Evolutionary conservation across 1,284 basidiomycete species (phyloP).

Genomic region (Termitomyces sp.): DNA sequence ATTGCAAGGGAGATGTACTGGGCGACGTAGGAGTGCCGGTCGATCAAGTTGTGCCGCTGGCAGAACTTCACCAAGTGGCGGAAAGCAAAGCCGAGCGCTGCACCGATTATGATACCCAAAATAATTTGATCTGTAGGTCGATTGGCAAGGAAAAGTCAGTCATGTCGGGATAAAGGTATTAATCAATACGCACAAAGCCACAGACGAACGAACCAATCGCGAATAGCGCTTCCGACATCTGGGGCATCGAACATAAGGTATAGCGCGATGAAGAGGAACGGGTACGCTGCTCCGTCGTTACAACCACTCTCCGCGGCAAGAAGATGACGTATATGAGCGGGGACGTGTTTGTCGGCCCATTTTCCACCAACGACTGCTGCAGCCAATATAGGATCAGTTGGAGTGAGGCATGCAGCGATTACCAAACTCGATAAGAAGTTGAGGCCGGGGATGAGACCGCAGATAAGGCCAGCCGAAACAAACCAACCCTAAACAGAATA

Average conservation of each 20-base stretch:
- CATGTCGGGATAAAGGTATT: constrained; percentile 3
- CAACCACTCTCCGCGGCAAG: constrained; percentile 90
- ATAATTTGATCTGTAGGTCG: constrained; percentile 67
- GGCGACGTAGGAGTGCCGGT: constrained; percentile 86
- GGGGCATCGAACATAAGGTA: constrained; percentile 75
- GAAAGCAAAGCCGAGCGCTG: constrained; percentile 76
- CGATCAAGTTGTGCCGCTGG: constrained; percentile 84
- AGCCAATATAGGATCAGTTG: constrained; percentile 92
- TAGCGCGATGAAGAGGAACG: constrained; percentile 91
- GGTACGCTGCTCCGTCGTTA: constrained; percentile 95
- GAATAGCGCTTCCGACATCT: constrained; percentile 63
- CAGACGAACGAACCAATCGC: constrained; percentile 79
- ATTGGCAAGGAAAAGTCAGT: neutral
- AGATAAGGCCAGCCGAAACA: constrained; percentile 85
- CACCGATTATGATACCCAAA: constrained; percentile 78
- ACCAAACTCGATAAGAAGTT: constrained; percentile 85
- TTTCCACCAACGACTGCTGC: constrained; percentile 93
- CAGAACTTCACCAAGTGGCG: constrained; percentile 96
- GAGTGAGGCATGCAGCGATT: constrained; percentile 91
- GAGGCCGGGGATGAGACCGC: constrained; percentile 81
- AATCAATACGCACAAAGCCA: constrained; percentile 69
- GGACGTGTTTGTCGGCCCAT: constrained; percentile 98
- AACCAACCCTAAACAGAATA: constrained; percentile 72
- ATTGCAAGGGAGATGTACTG: constrained; percentile 77
- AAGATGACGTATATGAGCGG: constrained; percentile 86